A percentile compares a stretch with the other conserved stretches of the same genome.
Conservation (phyloP, 305 asterid genomes). For the Fraxinus dipetala region DNA sequence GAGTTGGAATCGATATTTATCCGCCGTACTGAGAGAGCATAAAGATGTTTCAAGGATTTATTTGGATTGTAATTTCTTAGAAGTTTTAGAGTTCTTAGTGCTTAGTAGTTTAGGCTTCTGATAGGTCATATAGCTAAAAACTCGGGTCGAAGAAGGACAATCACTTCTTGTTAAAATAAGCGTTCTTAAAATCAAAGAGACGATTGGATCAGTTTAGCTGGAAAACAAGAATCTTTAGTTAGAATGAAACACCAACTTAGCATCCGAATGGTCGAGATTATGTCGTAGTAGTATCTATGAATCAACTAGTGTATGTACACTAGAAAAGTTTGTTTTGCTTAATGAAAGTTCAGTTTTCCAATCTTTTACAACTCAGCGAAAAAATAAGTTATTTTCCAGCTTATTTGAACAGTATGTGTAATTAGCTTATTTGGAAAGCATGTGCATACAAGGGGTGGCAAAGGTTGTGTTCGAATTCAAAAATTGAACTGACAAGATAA, state of each 20-base stretch:
- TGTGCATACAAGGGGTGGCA: too few species aligned
- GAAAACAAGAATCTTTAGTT: background rate
- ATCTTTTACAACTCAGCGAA: background rate
- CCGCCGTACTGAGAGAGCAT: slow-evolving; percentile 58
- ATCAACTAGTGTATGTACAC: background rate
- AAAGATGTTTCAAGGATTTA: background rate
- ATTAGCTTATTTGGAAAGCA: too few species aligned
- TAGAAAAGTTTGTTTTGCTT: slow-evolving; percentile 1
- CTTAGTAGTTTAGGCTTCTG: slow-evolving; percentile 3
- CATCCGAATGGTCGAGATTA: background rate
- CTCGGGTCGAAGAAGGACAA: background rate
- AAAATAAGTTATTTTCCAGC: too few species aligned
- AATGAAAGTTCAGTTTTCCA: background rate
- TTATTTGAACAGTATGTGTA: too few species aligned
- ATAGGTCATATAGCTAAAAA: background rate
- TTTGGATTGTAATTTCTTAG: slow-evolving; percentile 18
- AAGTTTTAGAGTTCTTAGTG: slow-evolving; percentile 11
- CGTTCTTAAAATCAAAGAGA: background rate
- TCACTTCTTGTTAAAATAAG: background rate
- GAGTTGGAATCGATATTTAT: slow-evolving; percentile 72
- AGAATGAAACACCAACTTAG: background rate
- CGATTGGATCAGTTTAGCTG: background rate
- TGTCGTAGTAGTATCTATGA: background rate
- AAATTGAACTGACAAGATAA: too few species aligned
- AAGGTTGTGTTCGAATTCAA: too few species aligned